Conservation (phyloP, 768 basidiomycete genomes). For the Boletus pseudo-olivaceus region DNA sequence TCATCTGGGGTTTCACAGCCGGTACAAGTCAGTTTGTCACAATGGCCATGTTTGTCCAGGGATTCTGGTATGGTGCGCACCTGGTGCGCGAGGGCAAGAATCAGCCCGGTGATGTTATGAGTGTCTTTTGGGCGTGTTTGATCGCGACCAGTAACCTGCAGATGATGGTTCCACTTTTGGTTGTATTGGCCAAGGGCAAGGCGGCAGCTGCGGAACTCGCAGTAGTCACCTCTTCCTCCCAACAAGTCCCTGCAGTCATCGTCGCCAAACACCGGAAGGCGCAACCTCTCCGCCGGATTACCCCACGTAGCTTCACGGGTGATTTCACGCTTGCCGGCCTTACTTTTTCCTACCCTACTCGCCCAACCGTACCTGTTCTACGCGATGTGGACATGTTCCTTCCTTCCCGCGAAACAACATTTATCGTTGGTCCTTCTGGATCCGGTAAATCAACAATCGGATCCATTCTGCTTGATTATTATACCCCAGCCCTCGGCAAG, state of each 20-base stretch:
- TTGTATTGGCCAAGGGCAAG: conserved; percentile 68
- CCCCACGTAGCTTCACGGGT: conserved; percentile 61
- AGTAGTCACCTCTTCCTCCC: conserved; percentile 26
- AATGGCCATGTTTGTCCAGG: conserved; percentile 93
- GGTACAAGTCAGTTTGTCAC: conserved; percentile 76
- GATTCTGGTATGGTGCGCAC: conserved; percentile 93
- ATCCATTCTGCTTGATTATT: conserved; percentile 66
- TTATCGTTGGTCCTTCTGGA: conserved; percentile 76
- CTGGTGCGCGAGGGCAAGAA: conserved; percentile 77
- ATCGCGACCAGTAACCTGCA: conserved; percentile 87
- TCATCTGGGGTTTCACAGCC: conserved; percentile 72
- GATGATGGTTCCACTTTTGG: conserved; percentile 78
- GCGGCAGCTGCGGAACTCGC: conserved; percentile 28
- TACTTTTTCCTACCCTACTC: conserved; percentile 71
- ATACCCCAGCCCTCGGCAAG: conserved; percentile 46
- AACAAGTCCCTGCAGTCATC: conserved; percentile 33
- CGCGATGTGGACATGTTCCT: conserved; percentile 61
- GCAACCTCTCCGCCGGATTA: conserved; percentile 56
- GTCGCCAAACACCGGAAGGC: conserved; percentile 12
- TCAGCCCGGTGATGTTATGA: conserved; percentile 78
- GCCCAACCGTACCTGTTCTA: conserved; percentile 59
- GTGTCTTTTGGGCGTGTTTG: conserved; percentile 97
- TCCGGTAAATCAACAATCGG: conserved; percentile 75
- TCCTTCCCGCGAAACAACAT: conserved; percentile 69
- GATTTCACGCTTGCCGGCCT: conserved; percentile 63